Evolutionary conservation across 768 basidiomycete genomes (phyloP).

Genomic region (Glaciozyma martinii): DNA sequence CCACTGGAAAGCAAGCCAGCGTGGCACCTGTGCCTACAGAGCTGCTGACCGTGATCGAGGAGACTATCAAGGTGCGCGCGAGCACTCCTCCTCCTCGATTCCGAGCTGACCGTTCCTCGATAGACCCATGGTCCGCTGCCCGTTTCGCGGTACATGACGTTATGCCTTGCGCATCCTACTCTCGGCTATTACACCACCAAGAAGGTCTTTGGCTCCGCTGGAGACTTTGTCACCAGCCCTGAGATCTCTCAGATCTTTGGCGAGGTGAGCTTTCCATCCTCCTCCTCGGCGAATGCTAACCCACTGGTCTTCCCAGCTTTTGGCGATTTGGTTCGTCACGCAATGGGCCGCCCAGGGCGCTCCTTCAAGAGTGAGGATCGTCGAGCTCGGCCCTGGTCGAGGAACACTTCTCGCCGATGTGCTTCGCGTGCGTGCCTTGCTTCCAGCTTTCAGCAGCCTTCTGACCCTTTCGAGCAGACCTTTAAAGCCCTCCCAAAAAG

Average conservation of each 20-base stretch:
- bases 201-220: constrained; percentile 66
- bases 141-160: constrained; percentile 80
- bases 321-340: constrained; percentile 75
- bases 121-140: constrained; percentile 84
- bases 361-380: constrained; percentile 52
- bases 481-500: constrained; percentile 44
- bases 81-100: neutral
- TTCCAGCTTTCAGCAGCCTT: neutral
- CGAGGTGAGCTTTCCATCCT: constrained; percentile 55
- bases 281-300: constrained; percentile 34
- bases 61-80: constrained; percentile 55
- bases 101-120: neutral
- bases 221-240: constrained; percentile 93
- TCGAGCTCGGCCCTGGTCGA: constrained; percentile 89
- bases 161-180: constrained; percentile 78
- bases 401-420: constrained; percentile 89
- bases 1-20: neutral
- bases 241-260: constrained; percentile 96
- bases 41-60: constrained; percentile 46
- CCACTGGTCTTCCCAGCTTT: constrained; percentile 50
- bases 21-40: constrained; percentile 7
- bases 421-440: constrained; percentile 53
- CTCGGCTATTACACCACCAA: constrained; percentile 77
- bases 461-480: constrained; percentile 11
- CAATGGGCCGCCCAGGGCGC: constrained; percentile 57